Conservation (phyloP, 2,329 filamentous ascomycete genomes). For the Talaromyces sp. region DNA sequence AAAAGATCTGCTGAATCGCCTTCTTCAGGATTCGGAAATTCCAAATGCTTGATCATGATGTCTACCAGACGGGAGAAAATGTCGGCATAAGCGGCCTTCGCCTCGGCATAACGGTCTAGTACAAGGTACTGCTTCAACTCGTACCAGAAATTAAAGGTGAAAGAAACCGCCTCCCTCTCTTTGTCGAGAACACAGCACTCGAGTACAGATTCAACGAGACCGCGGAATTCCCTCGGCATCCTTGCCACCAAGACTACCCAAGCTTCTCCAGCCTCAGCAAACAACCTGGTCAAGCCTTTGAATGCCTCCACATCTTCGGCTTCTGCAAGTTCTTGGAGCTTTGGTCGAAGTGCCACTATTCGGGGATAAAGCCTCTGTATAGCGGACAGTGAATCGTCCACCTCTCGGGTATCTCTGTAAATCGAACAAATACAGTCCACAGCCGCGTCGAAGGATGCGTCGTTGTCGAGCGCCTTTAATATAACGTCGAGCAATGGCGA, state of each 20-base stretch:
- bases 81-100: conserved; percentile 71
- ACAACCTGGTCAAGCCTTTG: conserved; percentile 84
- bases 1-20: conserved; percentile 76
- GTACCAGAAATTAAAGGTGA: conserved; percentile 98
- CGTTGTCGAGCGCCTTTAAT: conserved; percentile 70
- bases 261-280: conserved; percentile 86
- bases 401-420: conserved; percentile 85
- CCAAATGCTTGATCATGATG: conserved; percentile 83
- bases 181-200: conserved; percentile 85
- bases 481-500: conserved; percentile 81
- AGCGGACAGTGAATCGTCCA: conserved; percentile 79
- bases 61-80: conserved; percentile 88
- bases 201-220: conserved; percentile 83
- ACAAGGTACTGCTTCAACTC: conserved; percentile 96
- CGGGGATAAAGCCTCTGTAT: conserved; percentile 81
- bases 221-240: conserved; percentile 74
- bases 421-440: conserved; percentile 91
- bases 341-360: conserved; percentile 70
- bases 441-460: conserved; percentile 77
- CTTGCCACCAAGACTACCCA: conserved; percentile 92
- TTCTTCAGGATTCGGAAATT: conserved; percentile 76
- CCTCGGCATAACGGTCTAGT: conserved; percentile 81
- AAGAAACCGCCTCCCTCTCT: conserved; percentile 84
- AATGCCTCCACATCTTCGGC: conserved; percentile 82
- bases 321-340: conserved; percentile 69